phyloP scores from a whole-genome alignment of 768 basidiomycete species.

The Vararia minispora region DNA sequence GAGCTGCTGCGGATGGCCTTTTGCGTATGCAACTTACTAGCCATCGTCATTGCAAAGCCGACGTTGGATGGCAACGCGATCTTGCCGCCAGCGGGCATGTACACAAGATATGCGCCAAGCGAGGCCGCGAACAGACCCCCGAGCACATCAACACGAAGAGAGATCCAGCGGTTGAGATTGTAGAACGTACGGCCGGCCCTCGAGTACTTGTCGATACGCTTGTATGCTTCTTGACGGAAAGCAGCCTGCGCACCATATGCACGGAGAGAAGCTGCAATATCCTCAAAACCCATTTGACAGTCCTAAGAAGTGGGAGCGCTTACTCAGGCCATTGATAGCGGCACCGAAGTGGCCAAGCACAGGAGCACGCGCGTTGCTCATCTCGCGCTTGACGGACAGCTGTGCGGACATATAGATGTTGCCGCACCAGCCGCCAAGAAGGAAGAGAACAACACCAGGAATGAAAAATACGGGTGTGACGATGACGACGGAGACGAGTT shows the following conservation, averaged over 20 bases:
- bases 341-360: conserved; percentile 41
- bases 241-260: conserved; percentile 42
- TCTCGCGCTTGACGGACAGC: conserved; percentile 43
- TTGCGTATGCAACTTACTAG: conserved; percentile 18
- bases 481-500: conserved; percentile 25
- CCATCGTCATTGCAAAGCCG: conserved; percentile 31
- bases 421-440: conserved; percentile 32
- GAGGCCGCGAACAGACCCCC: conserved; percentile 39
- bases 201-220: conserved; percentile 37
- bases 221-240: conserved; percentile 30
- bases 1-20: background rate
- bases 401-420: conserved; percentile 46
- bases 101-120: conserved; percentile 42
- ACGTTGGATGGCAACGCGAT: conserved; percentile 25
- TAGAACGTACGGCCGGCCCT: conserved; percentile 32
- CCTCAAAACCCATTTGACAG: background rate
- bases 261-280: conserved; percentile 32
- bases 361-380: conserved; percentile 38
- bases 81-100: conserved; percentile 25
- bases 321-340: conserved; percentile 38
- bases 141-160: conserved; percentile 42
- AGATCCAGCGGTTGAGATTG: conserved; percentile 40
- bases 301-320: conserved; percentile 2
- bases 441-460: conserved; percentile 24
- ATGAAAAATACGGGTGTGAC: conserved; percentile 29